Evolutionary conservation across 495 filamentous ascomycete genomes (phyloP).

Genomic region (Schizothecium vesticola): DNA sequence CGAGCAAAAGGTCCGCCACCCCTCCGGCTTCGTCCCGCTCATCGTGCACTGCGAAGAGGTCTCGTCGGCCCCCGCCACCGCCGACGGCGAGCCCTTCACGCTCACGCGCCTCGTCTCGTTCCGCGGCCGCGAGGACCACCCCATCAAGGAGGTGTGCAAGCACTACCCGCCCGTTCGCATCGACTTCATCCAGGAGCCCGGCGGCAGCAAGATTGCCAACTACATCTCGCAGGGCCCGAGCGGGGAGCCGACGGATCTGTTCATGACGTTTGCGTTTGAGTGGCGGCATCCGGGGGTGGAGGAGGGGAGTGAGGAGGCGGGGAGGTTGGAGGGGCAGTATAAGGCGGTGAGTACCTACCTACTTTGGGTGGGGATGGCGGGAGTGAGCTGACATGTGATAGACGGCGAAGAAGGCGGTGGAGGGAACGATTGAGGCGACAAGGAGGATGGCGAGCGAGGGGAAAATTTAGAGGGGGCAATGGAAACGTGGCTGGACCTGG

Average conservation of each 20-base stretch:
- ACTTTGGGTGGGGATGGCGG: no score
- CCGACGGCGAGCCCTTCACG: conserved; percentile 14
- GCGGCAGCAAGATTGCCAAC: conserved; percentile 35
- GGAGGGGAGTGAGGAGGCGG: conserved; percentile 27
- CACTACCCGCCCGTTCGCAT: conserved; percentile 31
- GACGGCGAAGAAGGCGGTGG: conserved; percentile 38
- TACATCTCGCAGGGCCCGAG: conserved; percentile 26
- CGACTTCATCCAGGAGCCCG: conserved; percentile 35
- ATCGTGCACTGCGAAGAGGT: conserved; percentile 33
- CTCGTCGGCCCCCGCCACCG: conserved; percentile 8
- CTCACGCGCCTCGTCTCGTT: conserved; percentile 32
- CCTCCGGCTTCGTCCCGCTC: conserved; percentile 37
- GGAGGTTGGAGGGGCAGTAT: conserved; percentile 25
- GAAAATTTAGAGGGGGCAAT: conserved; percentile 18
- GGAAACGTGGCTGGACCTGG: no score
- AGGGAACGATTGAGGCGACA: conserved; percentile 34
- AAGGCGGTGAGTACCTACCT: conserved; percentile 33
- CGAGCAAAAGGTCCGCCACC: conserved; percentile 34
- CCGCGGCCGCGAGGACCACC: conserved; percentile 8
- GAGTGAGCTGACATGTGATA: conserved; percentile 17
- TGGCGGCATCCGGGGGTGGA: conserved; percentile 30
- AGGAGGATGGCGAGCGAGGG: conserved; percentile 30
- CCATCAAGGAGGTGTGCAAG: conserved; percentile 23
- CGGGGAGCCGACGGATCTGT: conserved; percentile 24
- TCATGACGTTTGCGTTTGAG: conserved; percentile 39